These are phyloP conservation scores for Firmiana major DNA, from an alignment of 345 rosid genomes.

Conservation along the genomic window DNA sequence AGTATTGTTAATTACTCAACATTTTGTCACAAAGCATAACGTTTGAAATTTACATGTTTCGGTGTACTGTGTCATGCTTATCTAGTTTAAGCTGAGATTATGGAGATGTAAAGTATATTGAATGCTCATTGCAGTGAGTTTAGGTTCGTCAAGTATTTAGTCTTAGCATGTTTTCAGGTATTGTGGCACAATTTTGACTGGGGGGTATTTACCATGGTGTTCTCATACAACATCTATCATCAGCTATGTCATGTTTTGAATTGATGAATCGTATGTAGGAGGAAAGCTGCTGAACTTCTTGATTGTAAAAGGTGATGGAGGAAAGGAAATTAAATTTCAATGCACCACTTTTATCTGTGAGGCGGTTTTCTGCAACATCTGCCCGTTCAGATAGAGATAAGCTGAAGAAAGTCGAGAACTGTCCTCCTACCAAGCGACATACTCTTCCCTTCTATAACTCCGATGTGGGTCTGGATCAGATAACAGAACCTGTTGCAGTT, in stretches of 20 bases:
- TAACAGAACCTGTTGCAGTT: constrained; percentile 71
- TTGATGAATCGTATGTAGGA: constrained; percentile 3
- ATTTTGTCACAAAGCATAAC: background rate
- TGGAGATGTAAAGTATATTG: background rate
- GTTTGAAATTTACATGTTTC: background rate
- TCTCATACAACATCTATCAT: background rate
- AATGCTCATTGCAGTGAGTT: background rate
- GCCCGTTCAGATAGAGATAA: constrained; percentile 31
- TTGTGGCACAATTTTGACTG: background rate
- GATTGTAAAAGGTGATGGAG: constrained; percentile 39
- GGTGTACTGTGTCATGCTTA: background rate
- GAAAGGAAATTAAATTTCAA: constrained; percentile 71
- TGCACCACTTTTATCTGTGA: constrained; percentile 76
- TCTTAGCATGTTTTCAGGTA: constrained; percentile 3
- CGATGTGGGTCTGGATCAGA: constrained; percentile 47
- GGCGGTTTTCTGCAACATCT: constrained; percentile 44
- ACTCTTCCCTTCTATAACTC: constrained; percentile 25
- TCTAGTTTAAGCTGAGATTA: background rate
- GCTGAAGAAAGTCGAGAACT: constrained; percentile 25
- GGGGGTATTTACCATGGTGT: constrained; percentile 1
- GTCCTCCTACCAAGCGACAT: constrained; percentile 22
- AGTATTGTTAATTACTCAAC: background rate
- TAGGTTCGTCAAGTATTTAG: background rate
- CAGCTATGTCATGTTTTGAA: background rate
- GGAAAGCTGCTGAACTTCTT: constrained; percentile 3